Base-by-base conservation (phyloP, 352 stramenopile species). In the Globisporangium okanoganense region DNA sequence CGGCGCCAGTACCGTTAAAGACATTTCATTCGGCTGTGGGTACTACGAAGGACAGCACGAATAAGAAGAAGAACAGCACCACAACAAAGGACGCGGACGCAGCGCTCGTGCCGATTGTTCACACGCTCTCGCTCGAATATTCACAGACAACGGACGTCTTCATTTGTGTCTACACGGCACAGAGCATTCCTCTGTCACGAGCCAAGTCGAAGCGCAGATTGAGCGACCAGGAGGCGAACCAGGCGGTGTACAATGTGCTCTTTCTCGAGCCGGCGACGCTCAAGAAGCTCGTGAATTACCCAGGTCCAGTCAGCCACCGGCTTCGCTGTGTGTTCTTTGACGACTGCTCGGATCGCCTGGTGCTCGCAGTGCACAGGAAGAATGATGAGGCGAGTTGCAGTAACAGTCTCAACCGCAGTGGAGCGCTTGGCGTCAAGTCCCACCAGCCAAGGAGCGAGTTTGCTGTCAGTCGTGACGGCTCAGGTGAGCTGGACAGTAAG, bases 181-280 rank as follows among this genome's bases (percentile, higher is more conserved):
- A 71, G 40, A 25, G 64, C 9, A 24, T 58, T 18, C 16, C 31
- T 5, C 14, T 55, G n/a, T 62, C 35, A n/a, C 58, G 40, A n/a
- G 9, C 33, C 27, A 48, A 63, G 33, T 25, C 50, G 38, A 52
- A 52, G 54, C 43, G 64, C 31, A 41, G 27, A 2, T 0, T 25
- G 3, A 25, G 16, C 8, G 55, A 54, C 0, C 27, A 29, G 20
- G 16, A 51, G 13, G 48, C 14, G 9, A 20, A 27, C 3, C 27
- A 35, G 5, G 58, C 69, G 2, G 67, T 56, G 29, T 85, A 83
- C 53, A 72, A 60, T 18, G 67, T 92, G 4, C 48, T 87, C 25
- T 68, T 92, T n/a, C 44, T 94, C 31, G 82, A 94, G 51, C 78
- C 84, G 5, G 73, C 65, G 10, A 76, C 82, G 20, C 70, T 94